Conservation (phyloP, 306 rosid genomes). For the Dalbergia cochinchinensis region DNA sequence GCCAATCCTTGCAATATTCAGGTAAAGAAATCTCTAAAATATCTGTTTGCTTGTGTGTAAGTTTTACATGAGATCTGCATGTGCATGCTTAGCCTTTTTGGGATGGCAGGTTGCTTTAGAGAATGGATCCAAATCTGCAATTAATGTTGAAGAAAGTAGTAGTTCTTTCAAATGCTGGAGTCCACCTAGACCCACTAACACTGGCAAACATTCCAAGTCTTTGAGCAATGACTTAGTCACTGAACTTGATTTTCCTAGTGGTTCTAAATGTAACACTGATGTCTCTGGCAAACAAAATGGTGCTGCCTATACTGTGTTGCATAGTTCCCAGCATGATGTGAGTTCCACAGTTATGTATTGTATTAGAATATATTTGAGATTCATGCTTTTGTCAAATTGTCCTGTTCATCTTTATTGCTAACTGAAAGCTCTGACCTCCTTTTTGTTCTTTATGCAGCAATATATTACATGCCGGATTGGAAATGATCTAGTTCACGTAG, state of each 20-base stretch:
- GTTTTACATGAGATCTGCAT: slow-evolving; percentile 34
- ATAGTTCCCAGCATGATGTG: slow-evolving; percentile 64
- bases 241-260: slow-evolving; percentile 60
- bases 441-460: slow-evolving; percentile 56
- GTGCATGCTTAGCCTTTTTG: slow-evolving; percentile 43
- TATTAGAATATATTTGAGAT: slow-evolving; percentile 34
- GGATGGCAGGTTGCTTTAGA: slow-evolving; percentile 66
- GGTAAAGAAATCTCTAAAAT: slow-evolving; percentile 56
- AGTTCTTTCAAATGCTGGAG: slow-evolving; percentile 71
- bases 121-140: slow-evolving; percentile 55
- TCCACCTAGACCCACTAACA: slow-evolving; percentile 51
- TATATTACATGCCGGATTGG: slow-evolving; percentile 70
- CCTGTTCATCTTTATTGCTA: slow-evolving; percentile 39
- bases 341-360: slow-evolving; percentile 54
- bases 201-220: slow-evolving; percentile 57
- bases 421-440: slow-evolving; percentile 39
- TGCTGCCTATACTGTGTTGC: slow-evolving; percentile 44
- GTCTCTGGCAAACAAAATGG: slow-evolving; percentile 58
- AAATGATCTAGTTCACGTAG: slow-evolving; percentile 59
- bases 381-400: slow-evolving; percentile 22
- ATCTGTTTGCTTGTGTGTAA: slow-evolving; percentile 30
- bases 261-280: slow-evolving; percentile 62
- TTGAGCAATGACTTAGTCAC: slow-evolving; percentile 55
- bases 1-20: slow-evolving; percentile 55
- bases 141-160: slow-evolving; percentile 72